A percentile compares a stretch with the other conserved stretches of the same genome.
These are phyloP conservation scores for Cladosporium sp. DNA, from an alignment of 2,329 filamentous ascomycete genomes.

Conservation along the genomic window DNA sequence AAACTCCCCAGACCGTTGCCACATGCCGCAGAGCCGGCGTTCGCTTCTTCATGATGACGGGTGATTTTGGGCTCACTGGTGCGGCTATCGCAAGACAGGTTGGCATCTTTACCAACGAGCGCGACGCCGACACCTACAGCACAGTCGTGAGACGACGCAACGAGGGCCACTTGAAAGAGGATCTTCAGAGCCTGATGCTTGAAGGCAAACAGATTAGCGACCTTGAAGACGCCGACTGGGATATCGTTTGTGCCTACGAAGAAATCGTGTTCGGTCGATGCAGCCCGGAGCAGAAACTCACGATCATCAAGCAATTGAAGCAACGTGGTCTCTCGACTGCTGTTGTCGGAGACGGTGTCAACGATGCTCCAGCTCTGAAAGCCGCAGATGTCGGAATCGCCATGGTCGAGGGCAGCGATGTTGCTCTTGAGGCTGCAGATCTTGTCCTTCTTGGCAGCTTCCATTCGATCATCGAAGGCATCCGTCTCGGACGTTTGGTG, in stretches of 20 bases:
- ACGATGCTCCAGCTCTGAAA: conserved; percentile 49
- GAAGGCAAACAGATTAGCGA: conserved; percentile 48
- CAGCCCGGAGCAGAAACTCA: conserved; percentile 50
- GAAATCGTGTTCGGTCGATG: conserved; percentile 49
- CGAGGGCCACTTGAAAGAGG: neutral
- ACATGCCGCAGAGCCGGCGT: conserved; percentile 50
- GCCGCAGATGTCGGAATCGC: conserved; percentile 50
- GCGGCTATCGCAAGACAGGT: conserved; percentile 50
- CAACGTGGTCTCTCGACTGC: conserved; percentile 46
- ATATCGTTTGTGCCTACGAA: conserved; percentile 47
- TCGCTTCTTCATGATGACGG: conserved; percentile 53
- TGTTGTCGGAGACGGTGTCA: conserved; percentile 44
- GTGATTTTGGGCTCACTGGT: conserved; percentile 50
- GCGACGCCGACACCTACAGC: conserved; percentile 44
- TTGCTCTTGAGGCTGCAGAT: conserved; percentile 49
- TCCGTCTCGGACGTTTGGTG: conserved; percentile 44
- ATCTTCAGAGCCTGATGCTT: conserved; percentile 29
- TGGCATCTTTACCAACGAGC: conserved; percentile 44
- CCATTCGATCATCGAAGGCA: conserved; percentile 43
- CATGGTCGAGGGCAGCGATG: conserved; percentile 64
- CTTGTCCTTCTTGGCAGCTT: conserved; percentile 46
- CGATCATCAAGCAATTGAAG: conserved; percentile 49
- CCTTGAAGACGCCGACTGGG: conserved; percentile 48
- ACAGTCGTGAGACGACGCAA: neutral
- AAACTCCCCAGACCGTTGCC: conserved; percentile 44